Evolutionary conservation across 2,329 filamentous ascomycete genomes (phyloP), one percentile per base, ranked within the genome.

Genomic region (Diaporthe velutina): DNA sequence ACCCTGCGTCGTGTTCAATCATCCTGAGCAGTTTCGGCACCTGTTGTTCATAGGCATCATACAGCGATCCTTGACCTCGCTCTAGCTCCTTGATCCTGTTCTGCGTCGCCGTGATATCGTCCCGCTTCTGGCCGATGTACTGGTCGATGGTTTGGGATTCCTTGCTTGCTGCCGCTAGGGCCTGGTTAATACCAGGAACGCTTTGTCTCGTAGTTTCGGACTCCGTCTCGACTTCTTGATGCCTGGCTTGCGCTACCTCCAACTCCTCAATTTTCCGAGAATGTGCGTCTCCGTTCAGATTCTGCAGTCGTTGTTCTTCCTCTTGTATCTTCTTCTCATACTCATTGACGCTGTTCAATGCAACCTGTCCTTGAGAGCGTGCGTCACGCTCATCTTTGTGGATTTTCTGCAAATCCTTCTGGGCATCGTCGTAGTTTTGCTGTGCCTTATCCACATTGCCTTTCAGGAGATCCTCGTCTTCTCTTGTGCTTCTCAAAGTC

Each of bases 1-100:
- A 98, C 0, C 91, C 87, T 3, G 77, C 83, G 74, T 98, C 94
- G n/a, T 86, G 85, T 8, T 91, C 87, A 76, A 98, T 94, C n/a
- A 88, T 89, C 71, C 84, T 87, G 9, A 97, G 84, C 4, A 98
- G 88, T 2, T 86, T 84, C 1, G 88, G 86, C 79, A 97, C 89
- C 54, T 88, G 89, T 1, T 83, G 82, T 55, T 92, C 90, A 79
- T 93, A 98, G 0, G 89, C 93, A 74, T 89, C 89, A 58, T 90
- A 90, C 66, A 88, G 88, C 66, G 91, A 88, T 1, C 90, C 90
- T 61, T 89, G 87, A 55, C 91, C 90, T 79, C 84, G 85, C 61
- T 88, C 84, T 12, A 97, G 84, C 28, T 83, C 83, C 28, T 82
- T 81, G 25, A 93, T 87, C 75, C 84, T 84, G 15, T 78, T 83